These are phyloP conservation scores for Aspergillus clavatus DNA, from an alignment of 2,329 filamentous ascomycete species.

Conservation along the genomic window DNA sequence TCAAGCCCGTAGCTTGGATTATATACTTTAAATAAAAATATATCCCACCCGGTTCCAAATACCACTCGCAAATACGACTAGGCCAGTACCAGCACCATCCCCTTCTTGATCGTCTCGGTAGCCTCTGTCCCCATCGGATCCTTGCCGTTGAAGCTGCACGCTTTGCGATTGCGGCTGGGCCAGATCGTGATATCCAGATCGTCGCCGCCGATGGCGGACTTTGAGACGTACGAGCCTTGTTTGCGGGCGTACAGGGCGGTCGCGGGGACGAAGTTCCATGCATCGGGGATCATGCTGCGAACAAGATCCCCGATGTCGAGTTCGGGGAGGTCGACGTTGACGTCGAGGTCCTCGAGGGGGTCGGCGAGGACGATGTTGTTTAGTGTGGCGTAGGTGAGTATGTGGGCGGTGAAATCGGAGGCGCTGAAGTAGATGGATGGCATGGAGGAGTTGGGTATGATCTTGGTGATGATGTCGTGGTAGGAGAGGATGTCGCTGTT, in stretches of 20 bases:
- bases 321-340: conserved; percentile 5
- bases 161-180: conserved; percentile 33
- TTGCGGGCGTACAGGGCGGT: not conserved
- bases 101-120: conserved; percentile 36
- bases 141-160: conserved; percentile 27
- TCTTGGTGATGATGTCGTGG: not conserved
- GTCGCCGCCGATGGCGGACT: conserved; percentile 34
- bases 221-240: not conserved
- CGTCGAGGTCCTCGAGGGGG: conserved; percentile 17
- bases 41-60: too few species aligned
- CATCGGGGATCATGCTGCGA: too few species aligned
- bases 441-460: not conserved
- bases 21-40: too few species aligned
- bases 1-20: too few species aligned
- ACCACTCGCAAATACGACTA: not conserved
- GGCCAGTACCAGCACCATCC: conserved; percentile 24
- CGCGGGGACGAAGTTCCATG: not conserved
- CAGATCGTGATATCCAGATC: conserved; percentile 34
- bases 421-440: not conserved
- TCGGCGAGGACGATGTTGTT: conserved; percentile 11
- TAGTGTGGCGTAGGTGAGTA: conserved; percentile 18
- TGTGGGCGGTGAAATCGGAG: not conserved
- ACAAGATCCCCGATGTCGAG: not conserved
- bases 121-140: conserved; percentile 34
- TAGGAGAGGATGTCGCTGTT: not conserved